phyloP scores from a whole-genome alignment of 768 basidiomycete genomes.

The Calvatia gigantea region DNA sequence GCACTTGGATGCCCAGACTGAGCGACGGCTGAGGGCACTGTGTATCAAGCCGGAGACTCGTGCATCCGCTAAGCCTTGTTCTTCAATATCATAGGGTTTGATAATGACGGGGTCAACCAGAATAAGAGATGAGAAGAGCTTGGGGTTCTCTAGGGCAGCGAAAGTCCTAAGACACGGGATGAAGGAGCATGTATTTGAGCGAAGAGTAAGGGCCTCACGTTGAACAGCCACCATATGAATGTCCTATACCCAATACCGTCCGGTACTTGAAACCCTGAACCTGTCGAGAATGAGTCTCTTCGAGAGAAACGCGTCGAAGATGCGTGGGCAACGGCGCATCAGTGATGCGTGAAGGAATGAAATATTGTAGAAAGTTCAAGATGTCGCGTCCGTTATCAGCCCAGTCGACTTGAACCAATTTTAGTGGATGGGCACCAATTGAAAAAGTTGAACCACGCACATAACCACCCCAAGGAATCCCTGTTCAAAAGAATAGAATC shows the following conservation, averaged over 20 bases:
- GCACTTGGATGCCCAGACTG: constrained; percentile 61
- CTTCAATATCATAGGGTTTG: constrained; percentile 20
- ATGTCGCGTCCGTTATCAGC: constrained; percentile 74
- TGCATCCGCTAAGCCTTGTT: constrained; percentile 4
- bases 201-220: constrained; percentile 42
- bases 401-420: constrained; percentile 61
- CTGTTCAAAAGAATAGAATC: constrained; percentile 82
- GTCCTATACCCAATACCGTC: constrained; percentile 69
- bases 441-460: neutral
- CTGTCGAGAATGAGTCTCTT: constrained; percentile 39
- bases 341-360: constrained; percentile 47
- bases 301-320: constrained; percentile 43
- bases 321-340: constrained; percentile 43
- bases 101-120: constrained; percentile 78
- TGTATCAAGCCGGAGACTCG: constrained; percentile 23
- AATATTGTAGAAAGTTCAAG: constrained; percentile 67
- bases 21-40: constrained; percentile 56
- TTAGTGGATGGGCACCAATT: neutral
- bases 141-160: constrained; percentile 57
- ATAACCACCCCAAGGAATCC: constrained; percentile 28
- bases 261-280: constrained; percentile 46
- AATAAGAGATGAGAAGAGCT: constrained; percentile 66
- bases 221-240: constrained; percentile 82
- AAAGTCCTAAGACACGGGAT: constrained; percentile 40
- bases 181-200: neutral